Percentiles rank a stretch among this genome's conserved stretches.
phyloP scores from a whole-genome alignment of 2,329 filamentous ascomycete species.

The Botrytis fabae region DNA sequence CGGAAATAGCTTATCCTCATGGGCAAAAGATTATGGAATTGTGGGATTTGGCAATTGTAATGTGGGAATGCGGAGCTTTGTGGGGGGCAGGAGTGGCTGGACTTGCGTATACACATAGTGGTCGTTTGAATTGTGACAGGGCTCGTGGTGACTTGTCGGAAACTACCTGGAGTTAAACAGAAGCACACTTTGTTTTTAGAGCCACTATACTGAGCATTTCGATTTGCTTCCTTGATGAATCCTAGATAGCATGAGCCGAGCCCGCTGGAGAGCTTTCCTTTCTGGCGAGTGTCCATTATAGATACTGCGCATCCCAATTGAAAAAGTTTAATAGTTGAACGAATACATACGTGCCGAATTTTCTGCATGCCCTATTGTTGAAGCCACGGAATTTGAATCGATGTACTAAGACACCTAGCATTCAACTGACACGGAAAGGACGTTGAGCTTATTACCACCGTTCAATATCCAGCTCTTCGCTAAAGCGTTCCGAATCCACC shows the following conservation, averaged over 20 bases:
- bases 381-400: too few species aligned
- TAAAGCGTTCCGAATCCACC: neutral
- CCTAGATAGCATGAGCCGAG: neutral
- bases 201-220: neutral
- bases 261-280: rapidly evolving
- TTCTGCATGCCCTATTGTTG: neutral
- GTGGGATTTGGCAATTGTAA: slow-evolving; percentile 3
- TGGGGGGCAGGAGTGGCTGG: slow-evolving; percentile 7
- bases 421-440: too few species aligned
- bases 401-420: too few species aligned
- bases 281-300: neutral
- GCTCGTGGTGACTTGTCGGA: slow-evolving; percentile 12
- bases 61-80: slow-evolving; percentile 8
- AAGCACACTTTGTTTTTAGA: neutral
- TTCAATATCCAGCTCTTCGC: neutral
- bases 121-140: slow-evolving; percentile 12
- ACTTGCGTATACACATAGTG: slow-evolving; percentile 3
- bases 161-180: slow-evolving; percentile 7
- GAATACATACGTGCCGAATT: neutral
- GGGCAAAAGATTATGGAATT: slow-evolving; percentile 8
- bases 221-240: neutral
- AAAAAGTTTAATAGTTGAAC: neutral
- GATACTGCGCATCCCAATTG: neutral
- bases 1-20: neutral
- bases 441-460: neutral